phyloP scores from a whole-genome alignment of 129 eudicot genomes.

The Chrysanthemum lavandulifolium region DNA sequence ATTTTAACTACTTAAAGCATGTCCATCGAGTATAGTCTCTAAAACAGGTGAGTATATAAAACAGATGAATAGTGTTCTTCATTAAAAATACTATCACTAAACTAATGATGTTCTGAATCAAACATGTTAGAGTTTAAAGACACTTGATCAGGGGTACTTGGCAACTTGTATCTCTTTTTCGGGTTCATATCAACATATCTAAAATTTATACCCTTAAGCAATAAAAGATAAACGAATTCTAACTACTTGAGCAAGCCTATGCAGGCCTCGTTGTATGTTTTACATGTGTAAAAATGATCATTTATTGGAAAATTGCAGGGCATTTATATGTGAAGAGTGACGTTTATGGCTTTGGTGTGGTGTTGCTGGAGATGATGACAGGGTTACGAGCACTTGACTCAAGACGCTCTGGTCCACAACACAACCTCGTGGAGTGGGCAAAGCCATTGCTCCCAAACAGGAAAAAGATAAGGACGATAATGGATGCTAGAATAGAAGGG shows the following conservation, averaged over 20 bases:
- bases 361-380: conserved; percentile 67
- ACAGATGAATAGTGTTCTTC: no score
- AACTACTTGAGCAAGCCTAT: background rate
- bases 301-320: conserved; percentile 37
- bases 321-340: conserved; percentile 84
- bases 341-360: conserved; percentile 91
- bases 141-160: no score
- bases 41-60: no score
- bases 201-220: background rate
- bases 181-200: background rate
- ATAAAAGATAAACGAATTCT: background rate
- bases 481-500: conserved; percentile 74
- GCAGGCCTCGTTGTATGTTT: background rate
- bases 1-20: no score
- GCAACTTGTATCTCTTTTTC: background rate
- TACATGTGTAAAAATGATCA: conserved; percentile 1
- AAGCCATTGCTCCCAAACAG: conserved; percentile 57
- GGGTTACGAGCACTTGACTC: conserved; percentile 67
- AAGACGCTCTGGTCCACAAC: conserved; percentile 47
- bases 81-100: no score
- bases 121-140: no score
- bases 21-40: no score
- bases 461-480: conserved; percentile 48
- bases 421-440: conserved; percentile 63
- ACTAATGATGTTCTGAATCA: no score